Evolutionary conservation across 2,329 filamentous ascomycete genomes (phyloP), one percentile per base, ranked within the genome.

Genomic region (Rhexocercosporidium sp.): DNA sequence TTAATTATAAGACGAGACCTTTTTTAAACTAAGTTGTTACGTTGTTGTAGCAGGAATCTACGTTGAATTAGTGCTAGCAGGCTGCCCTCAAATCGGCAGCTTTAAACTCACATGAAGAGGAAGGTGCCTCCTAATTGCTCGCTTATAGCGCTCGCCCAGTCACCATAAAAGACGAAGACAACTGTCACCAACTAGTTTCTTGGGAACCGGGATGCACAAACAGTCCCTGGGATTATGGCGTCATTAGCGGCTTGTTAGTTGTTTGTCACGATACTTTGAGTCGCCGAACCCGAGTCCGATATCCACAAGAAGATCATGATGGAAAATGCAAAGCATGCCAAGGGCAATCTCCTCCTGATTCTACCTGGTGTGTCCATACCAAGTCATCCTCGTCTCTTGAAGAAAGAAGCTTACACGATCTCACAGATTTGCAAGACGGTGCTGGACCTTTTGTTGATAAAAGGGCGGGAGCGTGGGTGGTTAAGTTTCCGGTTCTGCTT

Each of bases 341-440:
- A 47, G 44, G 44, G 44, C 44, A 47, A 47, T 47, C 44, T 47
- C 44, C 44, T 47, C 44, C 44, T 47, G 18, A 47, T 47, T 47
- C 44, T 47, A 47, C 44, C 44, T 47, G 44, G 44, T 20, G 44
- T 22, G 44, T 47, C 44, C 18, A 47, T 47, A 22, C 20, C 44
- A 47, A 47, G 18, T 5, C 44, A 18, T 47, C 44, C 18, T 47
- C 44, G 7, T 47, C 20, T 47, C 37, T 41, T 41, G 29, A 31
- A 31, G 29, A 47, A 47, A 47, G 44, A 47, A 47, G 44, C 44
- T 47, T 47, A 47, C 44, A 47, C 44, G 44, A 47, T 47, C 44
- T 47, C 20, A 47, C 44, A 22, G 44, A 47, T n/a, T n/a, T 47
- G 1, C n/a, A 47, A 47, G 18, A 47, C 44, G 14, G 44, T 20